Conservation (phyloP, 305 asterid species). For the Fraxinus angustifolia region DNA sequence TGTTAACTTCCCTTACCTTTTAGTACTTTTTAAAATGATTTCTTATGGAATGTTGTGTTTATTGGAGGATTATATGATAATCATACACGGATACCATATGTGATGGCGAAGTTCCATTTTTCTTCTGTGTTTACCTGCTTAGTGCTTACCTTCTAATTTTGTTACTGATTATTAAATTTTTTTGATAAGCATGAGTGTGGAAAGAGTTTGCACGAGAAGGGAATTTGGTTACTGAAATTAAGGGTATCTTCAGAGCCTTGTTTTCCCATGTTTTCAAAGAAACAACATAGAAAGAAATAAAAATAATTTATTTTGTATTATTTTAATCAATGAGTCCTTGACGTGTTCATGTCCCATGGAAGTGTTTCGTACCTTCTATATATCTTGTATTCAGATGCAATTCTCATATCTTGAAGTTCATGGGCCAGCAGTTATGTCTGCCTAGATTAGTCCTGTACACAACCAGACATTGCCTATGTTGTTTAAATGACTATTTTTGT, state of each 20-base stretch:
- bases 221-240: background rate
- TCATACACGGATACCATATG: conserved; percentile 3
- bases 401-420: background rate
- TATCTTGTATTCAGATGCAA: background rate
- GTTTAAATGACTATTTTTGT: background rate
- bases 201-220: background rate
- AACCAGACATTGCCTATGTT: background rate
- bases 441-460: background rate
- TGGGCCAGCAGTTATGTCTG: background rate
- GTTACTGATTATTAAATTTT: background rate
- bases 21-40: conserved; percentile 5
- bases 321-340: background rate
- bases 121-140: background rate
- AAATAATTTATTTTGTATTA: background rate
- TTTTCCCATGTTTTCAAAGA: background rate
- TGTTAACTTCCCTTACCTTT: conserved; percentile 14
- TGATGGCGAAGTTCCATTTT: background rate
- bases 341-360: background rate
- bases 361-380: background rate
- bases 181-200: background rate
- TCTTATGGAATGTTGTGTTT: background rate
- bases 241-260: background rate
- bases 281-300: background rate
- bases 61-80: conserved; percentile 9
- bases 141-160: background rate